A percentile compares a stretch with the other conserved stretches of the same genome.
phyloP scores from a whole-genome alignment of 2,329 filamentous ascomycete species.

The Tolypocladium sp. region DNA sequence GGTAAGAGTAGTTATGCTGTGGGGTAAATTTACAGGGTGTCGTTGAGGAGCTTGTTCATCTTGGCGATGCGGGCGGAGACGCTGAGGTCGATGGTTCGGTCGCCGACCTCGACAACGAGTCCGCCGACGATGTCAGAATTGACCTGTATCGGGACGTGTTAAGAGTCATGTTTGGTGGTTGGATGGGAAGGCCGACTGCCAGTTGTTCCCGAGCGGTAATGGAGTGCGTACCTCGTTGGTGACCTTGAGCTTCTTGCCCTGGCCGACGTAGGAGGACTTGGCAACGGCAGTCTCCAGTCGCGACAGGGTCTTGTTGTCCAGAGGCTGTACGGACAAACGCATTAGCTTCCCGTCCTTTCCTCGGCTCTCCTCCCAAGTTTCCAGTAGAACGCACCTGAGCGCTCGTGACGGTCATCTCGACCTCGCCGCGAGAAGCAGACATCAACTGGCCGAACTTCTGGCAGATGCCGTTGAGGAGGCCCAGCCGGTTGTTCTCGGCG shows the following conservation, averaged over 20 bases:
- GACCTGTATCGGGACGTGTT: slow-evolving; percentile 46
- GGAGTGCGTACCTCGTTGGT: slow-evolving; percentile 63
- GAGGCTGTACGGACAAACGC: slow-evolving; percentile 45
- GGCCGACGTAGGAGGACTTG: slow-evolving; percentile 81
- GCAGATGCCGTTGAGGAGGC: slow-evolving; percentile 69
- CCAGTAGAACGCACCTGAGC: slow-evolving; percentile 59
- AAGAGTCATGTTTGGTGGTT: not conserved
- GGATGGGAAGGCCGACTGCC: not conserved
- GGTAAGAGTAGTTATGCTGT: slow-evolving; percentile 12
- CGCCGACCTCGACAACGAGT: slow-evolving; percentile 90
- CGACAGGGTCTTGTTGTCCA: slow-evolving; percentile 78
- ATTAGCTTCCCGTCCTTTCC: not conserved
- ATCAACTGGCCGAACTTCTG: slow-evolving; percentile 85
- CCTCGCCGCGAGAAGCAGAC: slow-evolving; percentile 81
- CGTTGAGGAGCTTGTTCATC: slow-evolving; percentile 98
- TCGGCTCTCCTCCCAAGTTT: not conserved
- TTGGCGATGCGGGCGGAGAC: slow-evolving; percentile 91
- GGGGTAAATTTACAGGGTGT: slow-evolving; percentile 71
- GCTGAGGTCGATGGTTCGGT: slow-evolving; percentile 95
- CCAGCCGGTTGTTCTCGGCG: slow-evolving; percentile 93
- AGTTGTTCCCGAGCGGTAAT: not conserved
- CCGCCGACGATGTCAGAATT: slow-evolving; percentile 92
- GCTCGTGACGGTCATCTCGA: slow-evolving; percentile 86
- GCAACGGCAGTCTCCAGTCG: slow-evolving; percentile 80
- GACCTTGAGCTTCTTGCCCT: slow-evolving; percentile 97